Base-by-base conservation (phyloP, 257 asterid genomes). In the Jacaranda copaia region DNA sequence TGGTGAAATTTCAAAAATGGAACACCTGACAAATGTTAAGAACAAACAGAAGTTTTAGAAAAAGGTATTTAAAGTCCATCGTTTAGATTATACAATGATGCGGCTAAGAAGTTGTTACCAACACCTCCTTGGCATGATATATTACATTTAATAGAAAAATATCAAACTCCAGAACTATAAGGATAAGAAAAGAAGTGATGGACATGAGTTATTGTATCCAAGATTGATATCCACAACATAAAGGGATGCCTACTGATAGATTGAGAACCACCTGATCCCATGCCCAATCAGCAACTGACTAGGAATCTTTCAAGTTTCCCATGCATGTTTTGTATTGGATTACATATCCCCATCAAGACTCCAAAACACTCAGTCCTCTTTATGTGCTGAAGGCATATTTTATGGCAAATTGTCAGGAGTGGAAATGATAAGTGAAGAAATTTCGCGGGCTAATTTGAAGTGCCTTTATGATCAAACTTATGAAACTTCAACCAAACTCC, bases 1-100 rank as follows among this genome's bases (percentile, higher is more conserved):
- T 49, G 16, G 10, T 14, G 56, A 49, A 49, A 5, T 14, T 14
- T 49, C 1, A 4, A 49, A 49, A 49, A 49, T 10, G 14, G 56
- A 14, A 49, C 56, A 11, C n/a, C 56, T 49, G 56, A 58, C 66
- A 39, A 59, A 25, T 25, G 32, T 25, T 25, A 25, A 25, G 32
- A 25, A 25, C 32, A 25, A 25, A 25, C 32, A 25, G 32, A 25
- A 25, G 59, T 61, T 70, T 16, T 65, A 40, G 72, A 16, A 52
- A 6, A 43, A 62, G 48, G 63, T 40, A 13, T 51, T 25, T 20
- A 35, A 40, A 72, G 55, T 70, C 80, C 64, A 39, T 78, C 19
- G 32, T 77, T 64, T 16, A 25, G 52, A 58, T 55, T 35, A 42
- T 10, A 59, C 55, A 19, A 53, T 19, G 11, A 4, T 60, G 59